Percentiles rank a stretch among this genome's conserved stretches.
Evolutionary conservation across 2,329 filamentous ascomycete species (phyloP).

Genomic region (Colletotrichum salicis): DNA sequence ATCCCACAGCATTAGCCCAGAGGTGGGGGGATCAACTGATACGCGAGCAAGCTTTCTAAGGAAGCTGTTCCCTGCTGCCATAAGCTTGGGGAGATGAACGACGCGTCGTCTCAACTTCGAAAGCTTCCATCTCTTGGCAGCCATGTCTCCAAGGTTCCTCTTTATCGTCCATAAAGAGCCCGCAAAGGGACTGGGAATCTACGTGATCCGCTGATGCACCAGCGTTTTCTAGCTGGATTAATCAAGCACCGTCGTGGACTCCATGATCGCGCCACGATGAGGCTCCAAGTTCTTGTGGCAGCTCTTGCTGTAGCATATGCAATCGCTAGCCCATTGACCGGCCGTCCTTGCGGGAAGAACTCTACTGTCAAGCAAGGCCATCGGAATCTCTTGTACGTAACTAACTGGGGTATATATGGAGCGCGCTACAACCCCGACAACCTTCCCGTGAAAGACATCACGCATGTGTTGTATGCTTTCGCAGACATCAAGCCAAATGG

Average conservation of each 20-base stretch:
- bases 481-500: constrained; percentile 24
- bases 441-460: constrained; percentile 11
- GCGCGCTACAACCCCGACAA: constrained; percentile 16
- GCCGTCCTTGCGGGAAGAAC: background rate
- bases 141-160: background rate
- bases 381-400: constrained; percentile 27
- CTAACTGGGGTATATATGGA: constrained; percentile 31
- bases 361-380: background rate
- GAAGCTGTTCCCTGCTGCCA: background rate
- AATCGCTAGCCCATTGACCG: no score
- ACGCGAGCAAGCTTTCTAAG: no score
- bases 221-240: background rate
- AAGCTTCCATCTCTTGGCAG: background rate
- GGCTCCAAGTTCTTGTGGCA: background rate
- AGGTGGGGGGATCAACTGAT: background rate
- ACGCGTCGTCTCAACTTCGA: background rate
- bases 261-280: background rate
- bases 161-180: background rate
- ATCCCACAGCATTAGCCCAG: background rate
- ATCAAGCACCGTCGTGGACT: background rate
- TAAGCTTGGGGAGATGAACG: background rate
- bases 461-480: constrained; percentile 28
- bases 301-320: background rate
- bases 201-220: background rate
- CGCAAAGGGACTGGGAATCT: background rate